Percentiles rank a stretch among this genome's conserved stretches.
Evolutionary conservation across 768 basidiomycete species (phyloP).

Genomic region (Leccinum variicolor): DNA sequence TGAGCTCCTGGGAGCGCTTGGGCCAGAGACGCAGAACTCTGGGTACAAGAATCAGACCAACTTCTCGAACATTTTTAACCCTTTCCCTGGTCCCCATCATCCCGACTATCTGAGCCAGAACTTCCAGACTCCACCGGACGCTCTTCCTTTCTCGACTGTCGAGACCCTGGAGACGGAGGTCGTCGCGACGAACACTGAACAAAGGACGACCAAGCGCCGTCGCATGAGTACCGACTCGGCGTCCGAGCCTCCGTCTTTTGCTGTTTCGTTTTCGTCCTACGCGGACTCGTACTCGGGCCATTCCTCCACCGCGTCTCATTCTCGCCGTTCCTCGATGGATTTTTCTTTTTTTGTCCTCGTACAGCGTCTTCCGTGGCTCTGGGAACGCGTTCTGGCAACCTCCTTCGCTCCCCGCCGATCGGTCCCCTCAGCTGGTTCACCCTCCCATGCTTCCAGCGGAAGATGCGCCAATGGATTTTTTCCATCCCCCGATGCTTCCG

Average conservation of each 20-base stretch:
- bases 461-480: slow-evolving; percentile 69
- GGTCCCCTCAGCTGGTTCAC: slow-evolving; percentile 60
- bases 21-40: slow-evolving; percentile 27
- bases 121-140: slow-evolving; percentile 43
- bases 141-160: slow-evolving; percentile 50
- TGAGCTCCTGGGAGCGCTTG: slow-evolving; percentile 49
- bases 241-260: slow-evolving; percentile 55
- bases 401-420: slow-evolving; percentile 61
- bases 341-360: slow-evolving; percentile 56
- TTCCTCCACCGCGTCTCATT: slow-evolving; percentile 54
- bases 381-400: slow-evolving; percentile 73
- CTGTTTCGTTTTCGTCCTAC: slow-evolving; percentile 61
- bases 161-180: slow-evolving; percentile 48
- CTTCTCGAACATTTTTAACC: slow-evolving; percentile 36
- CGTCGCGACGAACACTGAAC: slow-evolving; percentile 16
- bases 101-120: slow-evolving; percentile 65
- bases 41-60: slow-evolving; percentile 27
- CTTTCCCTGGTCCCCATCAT: slow-evolving; percentile 71
- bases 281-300: slow-evolving; percentile 58
- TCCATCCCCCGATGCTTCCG: slow-evolving; percentile 60
- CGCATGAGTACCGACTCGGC: slow-evolving; percentile 63
- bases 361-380: slow-evolving; percentile 51
- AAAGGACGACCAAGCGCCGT: slow-evolving; percentile 60
- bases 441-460: slow-evolving; percentile 67
- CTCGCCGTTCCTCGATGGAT: slow-evolving; percentile 63